Evolutionary conservation across 225 moss, liverwort and hornwort species (phyloP).

Genomic region (Climacium dendroides): DNA sequence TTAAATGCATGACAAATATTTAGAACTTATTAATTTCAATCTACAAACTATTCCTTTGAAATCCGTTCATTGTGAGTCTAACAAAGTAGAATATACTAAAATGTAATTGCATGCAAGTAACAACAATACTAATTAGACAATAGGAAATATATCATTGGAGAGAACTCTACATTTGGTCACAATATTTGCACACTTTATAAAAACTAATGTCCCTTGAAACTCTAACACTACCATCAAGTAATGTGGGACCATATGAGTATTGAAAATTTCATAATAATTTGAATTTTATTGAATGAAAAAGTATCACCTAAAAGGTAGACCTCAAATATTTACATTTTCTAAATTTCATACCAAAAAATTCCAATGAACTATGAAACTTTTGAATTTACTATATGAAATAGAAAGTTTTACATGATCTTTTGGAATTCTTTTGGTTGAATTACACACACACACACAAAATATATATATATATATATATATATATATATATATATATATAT

Average conservation of each 20-base stretch:
- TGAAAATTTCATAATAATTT: neutral
- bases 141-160: accelerated
- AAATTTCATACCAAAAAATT: neutral
- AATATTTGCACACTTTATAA: neutral
- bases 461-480: no score
- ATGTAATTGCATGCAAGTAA: neutral
- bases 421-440: no score
- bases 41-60: neutral
- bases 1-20: neutral
- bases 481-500: no score
- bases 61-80: neutral
- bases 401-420: accelerated
- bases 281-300: neutral
- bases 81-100: neutral
- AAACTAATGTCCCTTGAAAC: neutral
- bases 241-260: accelerated
- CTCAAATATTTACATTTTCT: neutral
- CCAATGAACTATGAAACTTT: neutral
- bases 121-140: neutral
- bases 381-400: no score
- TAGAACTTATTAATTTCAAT: neutral
- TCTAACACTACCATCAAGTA: neutral
- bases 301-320: neutral
- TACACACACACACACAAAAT: no score
- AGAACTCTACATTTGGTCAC: neutral